Base-by-base conservation (phyloP, 495 filamentous ascomycete genomes). In the Darksidea phi region DNA sequence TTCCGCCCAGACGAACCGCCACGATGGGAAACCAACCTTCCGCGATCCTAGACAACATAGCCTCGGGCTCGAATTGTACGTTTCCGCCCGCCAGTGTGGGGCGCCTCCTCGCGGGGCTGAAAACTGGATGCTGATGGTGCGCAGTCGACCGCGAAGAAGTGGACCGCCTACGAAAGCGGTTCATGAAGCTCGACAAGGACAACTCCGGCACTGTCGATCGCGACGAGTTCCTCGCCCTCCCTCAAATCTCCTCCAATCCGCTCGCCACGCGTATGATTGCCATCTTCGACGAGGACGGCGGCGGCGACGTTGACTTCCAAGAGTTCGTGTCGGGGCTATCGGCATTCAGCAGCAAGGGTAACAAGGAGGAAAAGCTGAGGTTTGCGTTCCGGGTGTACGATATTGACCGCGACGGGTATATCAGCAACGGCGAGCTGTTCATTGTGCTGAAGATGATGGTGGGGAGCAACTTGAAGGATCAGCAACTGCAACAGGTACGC, bases 391-490 rank as follows among this genome's bases (percentile, higher is more conserved):
- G 96, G 75, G 94, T 99, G 48, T 99, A 99, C 79, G 94, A 99
- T 74, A 97, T 99, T 66, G 94, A 99, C 78, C 87, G 94, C 26
- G 94, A 99, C 77, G 94, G 95, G 5, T 99, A 89, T 75, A 99
- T 99, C 68, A 94, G 89, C 77, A 99, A 99, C 76, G 94, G 94
- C 61, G 94, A 99, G 79, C 80, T 99, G 43, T 99, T 97, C 74
- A 97, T 99, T 71, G 94, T 99, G 70, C 80, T 99, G 64, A 99
- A 99, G 86, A 99, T 99, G 94, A 99, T 99, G 94, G 94, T 99
- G 62, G 94, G 94, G 46, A 97, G 91, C 78, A 99, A 99, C 77
- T 77, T 99, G 71, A 99, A 99, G 83, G 95, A 99, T 72, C 87
- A 95, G 76, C 94, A 99, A 77, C 77, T 99, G 75, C 94, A 99